Base-by-base conservation (phyloP, 179 eudicot genomes). In the Beta macrorhiza region DNA sequence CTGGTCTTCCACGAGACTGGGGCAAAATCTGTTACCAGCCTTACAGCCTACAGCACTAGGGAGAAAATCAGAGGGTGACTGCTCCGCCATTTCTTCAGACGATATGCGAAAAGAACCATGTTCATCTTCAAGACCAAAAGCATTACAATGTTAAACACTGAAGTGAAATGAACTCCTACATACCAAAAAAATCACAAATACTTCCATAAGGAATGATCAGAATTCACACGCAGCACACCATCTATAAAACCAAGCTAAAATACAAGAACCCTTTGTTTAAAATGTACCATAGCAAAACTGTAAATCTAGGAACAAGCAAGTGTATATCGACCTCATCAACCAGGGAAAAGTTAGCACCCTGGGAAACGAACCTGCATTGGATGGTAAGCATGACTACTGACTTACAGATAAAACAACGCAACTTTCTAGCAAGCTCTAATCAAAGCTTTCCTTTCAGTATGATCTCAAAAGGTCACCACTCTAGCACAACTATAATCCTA, bases 1-100 rank as follows among this genome's bases (percentile, higher is more conserved):
- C 29, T 78, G 84, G 76, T 82, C 86, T 83, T 89, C 88, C 44
- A 71, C 74, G 72, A 94, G 84, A 85, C 93, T 92, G 78, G 85
- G 80, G 89, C 99, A 94, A 14, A 76, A 76, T 82, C 80, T 87
- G 80, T 91, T 94, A 74, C 97, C 92, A 79, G 97, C 98, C 84
- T 91, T 90, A 75, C 98, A 96, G 63, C 82, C 80, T 20, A 83
- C 51, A 61, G 58, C 69, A 11, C 84, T 91, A 80, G 78, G 8
- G 49, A 80, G 82, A 20, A 88, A 77, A 83, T 87, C 81, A 19
- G 89, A 59, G 20, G 84, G 87, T 56, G 84, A 84, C 78, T 86
- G 78, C 74, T 87, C 90, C 4, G 68, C 64, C 55, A 79, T 75
- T 77, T 89, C 92, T 29, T 81, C 92, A 15, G 83, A 82, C 78